A percentile compares a stretch with the other conserved stretches of the same genome.
These are phyloP conservation scores for Gynandropsis gynandra DNA, from an alignment of 345 rosid genomes.

Conservation along the genomic window DNA sequence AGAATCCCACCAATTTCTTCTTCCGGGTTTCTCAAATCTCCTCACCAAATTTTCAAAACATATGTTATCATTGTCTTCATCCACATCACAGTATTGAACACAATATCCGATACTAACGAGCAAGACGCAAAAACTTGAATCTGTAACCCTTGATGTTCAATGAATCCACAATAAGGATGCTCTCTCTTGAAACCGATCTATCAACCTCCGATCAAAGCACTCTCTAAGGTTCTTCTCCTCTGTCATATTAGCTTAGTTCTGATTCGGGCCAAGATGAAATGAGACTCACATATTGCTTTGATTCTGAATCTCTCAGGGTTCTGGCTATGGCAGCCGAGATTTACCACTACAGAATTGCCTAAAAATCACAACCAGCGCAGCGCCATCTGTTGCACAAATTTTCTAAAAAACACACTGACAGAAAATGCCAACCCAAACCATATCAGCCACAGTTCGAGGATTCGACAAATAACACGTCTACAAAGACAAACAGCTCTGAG, in stretches of 20 bases:
- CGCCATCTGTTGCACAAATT: slow-evolving; percentile 42
- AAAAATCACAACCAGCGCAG: slow-evolving; percentile 80
- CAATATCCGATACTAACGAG: slow-evolving; percentile 83
- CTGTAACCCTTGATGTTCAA: slow-evolving; percentile 94
- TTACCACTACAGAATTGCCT: slow-evolving; percentile 98
- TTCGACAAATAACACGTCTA: not conserved
- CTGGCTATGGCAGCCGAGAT: slow-evolving; percentile 65
- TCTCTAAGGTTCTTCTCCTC: slow-evolving; percentile 88
- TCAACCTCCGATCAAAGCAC: slow-evolving; percentile 94
- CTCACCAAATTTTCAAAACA: slow-evolving; percentile 73
- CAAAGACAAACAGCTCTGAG: not conserved
- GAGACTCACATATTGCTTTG: slow-evolving; percentile 51
- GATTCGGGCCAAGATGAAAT: slow-evolving; percentile 83
- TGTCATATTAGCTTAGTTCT: slow-evolving; percentile 82
- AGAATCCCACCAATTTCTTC: slow-evolving; percentile 94
- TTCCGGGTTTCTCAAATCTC: slow-evolving; percentile 88
- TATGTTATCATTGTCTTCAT: slow-evolving; percentile 51
- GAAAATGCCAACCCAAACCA: slow-evolving; percentile 10
- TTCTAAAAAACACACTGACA: slow-evolving; percentile 17
- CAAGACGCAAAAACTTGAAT: slow-evolving; percentile 94
- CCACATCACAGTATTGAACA: slow-evolving; percentile 62
- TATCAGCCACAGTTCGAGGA: not conserved
- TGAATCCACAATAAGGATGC: slow-evolving; percentile 77
- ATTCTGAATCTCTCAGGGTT: slow-evolving; percentile 59
- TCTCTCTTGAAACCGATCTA: slow-evolving; percentile 85